Conservation (phyloP, 768 basidiomycete genomes). For the Macrolepiota dolichaula region DNA sequence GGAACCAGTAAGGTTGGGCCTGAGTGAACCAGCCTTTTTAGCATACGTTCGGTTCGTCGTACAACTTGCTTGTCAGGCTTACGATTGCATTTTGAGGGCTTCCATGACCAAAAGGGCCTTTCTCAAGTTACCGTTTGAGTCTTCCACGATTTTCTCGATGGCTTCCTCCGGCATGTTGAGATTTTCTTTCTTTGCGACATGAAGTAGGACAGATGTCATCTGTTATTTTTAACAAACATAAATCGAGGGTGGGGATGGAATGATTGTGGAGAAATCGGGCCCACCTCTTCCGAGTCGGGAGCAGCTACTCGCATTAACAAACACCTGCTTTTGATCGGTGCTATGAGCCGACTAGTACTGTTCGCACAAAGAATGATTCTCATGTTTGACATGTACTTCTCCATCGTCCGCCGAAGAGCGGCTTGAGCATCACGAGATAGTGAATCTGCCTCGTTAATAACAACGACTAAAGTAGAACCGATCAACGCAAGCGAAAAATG, state of each 20-base stretch:
- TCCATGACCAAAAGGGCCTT: constrained; percentile 95
- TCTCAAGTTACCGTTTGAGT: constrained; percentile 87
- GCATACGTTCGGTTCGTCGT: not conserved
- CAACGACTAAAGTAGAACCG: constrained; percentile 61
- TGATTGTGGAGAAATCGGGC: not conserved
- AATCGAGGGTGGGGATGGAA: not conserved
- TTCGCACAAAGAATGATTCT: constrained; percentile 95
- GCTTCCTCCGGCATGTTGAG: constrained; percentile 82
- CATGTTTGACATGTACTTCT: constrained; percentile 98
- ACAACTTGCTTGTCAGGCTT: constrained; percentile 24
- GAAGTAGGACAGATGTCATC: constrained; percentile 78
- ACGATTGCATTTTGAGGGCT: constrained; percentile 97
- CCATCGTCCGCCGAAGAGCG: constrained; percentile 95
- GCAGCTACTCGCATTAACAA: constrained; percentile 91
- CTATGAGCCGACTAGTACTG: constrained; percentile 92
- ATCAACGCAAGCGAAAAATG: not conserved
- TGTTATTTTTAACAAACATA: constrained; percentile 28
- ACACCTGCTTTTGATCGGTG: constrained; percentile 95
- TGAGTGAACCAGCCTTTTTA: constrained; percentile 25
- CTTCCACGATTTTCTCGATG: constrained; percentile 69
- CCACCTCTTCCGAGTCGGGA: constrained; percentile 73
- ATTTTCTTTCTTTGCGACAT: constrained; percentile 76
- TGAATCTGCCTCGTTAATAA: constrained; percentile 97
- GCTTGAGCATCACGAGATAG: constrained; percentile 96
- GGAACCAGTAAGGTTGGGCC: constrained; percentile 79